A percentile compares a stretch with the other conserved stretches of the same genome.
Evolutionary conservation across 441 rosid species (phyloP).

Genomic region (Francoa sonchifolia): DNA sequence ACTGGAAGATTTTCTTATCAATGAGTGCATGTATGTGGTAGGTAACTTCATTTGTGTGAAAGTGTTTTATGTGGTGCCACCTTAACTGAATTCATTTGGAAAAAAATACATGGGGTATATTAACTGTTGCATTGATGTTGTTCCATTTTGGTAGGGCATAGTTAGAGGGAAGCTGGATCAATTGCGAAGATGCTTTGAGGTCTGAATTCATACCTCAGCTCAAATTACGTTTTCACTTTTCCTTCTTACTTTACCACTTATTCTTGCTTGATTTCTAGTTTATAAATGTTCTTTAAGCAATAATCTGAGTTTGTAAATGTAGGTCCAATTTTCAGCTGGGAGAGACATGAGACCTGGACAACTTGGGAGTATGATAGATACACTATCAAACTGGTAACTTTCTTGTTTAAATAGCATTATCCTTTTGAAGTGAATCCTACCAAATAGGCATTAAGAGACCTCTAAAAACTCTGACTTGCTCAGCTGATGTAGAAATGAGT

Average conservation of each 20-base stretch:
- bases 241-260: not conserved
- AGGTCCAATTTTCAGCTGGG: constrained; percentile 96
- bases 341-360: constrained; percentile 94
- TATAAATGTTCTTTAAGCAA: not conserved
- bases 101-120: not conserved
- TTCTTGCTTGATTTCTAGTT: not conserved
- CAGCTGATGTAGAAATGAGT: no score
- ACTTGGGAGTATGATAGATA: constrained; percentile 72
- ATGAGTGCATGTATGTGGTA: constrained; percentile 96
- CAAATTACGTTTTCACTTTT: no score
- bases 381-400: constrained; percentile 77
- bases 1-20: constrained; percentile 96
- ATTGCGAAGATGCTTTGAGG: constrained; percentile 92
- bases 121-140: constrained; percentile 1
- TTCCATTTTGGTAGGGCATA: constrained; percentile 53
- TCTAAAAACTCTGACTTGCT: not conserved
- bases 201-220: constrained; percentile 18
- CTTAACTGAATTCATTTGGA: not conserved
- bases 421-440: not conserved
- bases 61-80: no score
- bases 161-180: constrained; percentile 97
- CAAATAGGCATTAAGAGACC: not conserved
- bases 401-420: constrained; percentile 1
- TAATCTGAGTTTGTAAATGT: constrained; percentile 11
- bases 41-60: no score